Base-by-base conservation (phyloP, 2,329 filamentous ascomycete species). In the Aspergillus ustus region DNA sequence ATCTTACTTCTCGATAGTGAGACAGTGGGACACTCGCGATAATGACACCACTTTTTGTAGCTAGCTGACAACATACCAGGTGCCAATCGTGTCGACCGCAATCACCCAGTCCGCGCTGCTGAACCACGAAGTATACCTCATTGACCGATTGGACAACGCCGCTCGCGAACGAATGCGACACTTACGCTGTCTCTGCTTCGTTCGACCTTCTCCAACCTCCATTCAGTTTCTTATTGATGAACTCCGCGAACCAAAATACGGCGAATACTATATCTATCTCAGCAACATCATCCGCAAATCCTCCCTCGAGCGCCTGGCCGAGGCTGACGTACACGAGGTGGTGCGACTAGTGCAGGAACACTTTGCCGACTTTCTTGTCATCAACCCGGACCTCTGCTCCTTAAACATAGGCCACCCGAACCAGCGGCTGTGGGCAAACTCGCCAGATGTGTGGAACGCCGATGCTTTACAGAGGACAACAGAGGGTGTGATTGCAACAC, bases 271-370 rank as follows among this genome's bases (percentile, higher is more conserved):
- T 73, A 86, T 99, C 60, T 97, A 96, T 78, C 97, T 99, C 77
- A 98, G 93, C 82, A 99, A 99, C 76, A 91, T 99, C 62, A 89
- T 95, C 73, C 96, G 96, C 78, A 99, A 99, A 79, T 98, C 95
- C 2, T 91, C 94, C 0, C 83, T 99, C 25, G 95, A 99, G 77
- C 87, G 95, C 48, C 83, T 99, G 48, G 95, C 95, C 37, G 96
- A 99, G 82, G 93, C 95, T 28, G 95, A 99, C 75, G 93, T 97
- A 69, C 93, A 99, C 73, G 96, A 99, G 78, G 92, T 99, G 40
- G 94, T 99, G 66, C 96, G 93, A 73, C 84, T 88, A 13, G 91
- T 99, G 1, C 93, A 98, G 73, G 95, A 99, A 78, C 92, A 96
- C 75, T 99, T 98, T 77, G 93, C 94, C 64, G 95, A 99, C 76